These are phyloP conservation scores for Encephalitozoon hellem DNA, from an alignment of 371 early-diverging fungal genomes.

Conservation along the genomic window DNA sequence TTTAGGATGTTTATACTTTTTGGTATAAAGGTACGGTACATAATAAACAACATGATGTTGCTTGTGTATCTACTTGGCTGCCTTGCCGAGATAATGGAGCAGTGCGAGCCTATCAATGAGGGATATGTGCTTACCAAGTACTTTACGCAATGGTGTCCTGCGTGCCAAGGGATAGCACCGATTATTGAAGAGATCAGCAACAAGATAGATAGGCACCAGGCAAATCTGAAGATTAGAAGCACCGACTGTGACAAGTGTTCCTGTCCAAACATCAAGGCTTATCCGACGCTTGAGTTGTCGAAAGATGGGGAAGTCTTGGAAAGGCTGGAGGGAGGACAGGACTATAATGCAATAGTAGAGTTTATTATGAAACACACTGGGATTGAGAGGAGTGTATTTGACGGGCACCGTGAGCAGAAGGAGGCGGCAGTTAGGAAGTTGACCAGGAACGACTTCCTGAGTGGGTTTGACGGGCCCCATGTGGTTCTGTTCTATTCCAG, in stretches of 20 bases:
- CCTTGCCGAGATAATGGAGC: slow-evolving; percentile 2
- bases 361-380: slow-evolving; percentile 43
- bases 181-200: slow-evolving; percentile 49
- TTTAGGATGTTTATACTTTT: not conserved
- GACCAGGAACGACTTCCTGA: slow-evolving; percentile 55
- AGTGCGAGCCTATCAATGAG: not conserved
- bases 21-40: not conserved
- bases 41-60: not conserved
- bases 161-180: slow-evolving; percentile 36
- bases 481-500: slow-evolving; percentile 58
- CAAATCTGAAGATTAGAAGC: slow-evolving; percentile 39
- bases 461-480: slow-evolving; percentile 61
- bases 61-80: not conserved
- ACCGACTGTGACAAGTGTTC: slow-evolving; percentile 57
- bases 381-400: slow-evolving; percentile 40
- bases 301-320: slow-evolving; percentile 45
- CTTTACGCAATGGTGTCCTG: slow-evolving; percentile 30
- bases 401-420: slow-evolving; percentile 1
- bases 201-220: slow-evolving; percentile 28
- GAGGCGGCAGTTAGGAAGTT: not conserved
- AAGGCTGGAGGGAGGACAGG: slow-evolving; percentile 34
- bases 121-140: slow-evolving; percentile 25
- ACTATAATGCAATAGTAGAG: slow-evolving; percentile 29
- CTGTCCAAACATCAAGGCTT: slow-evolving; percentile 45
- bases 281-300: slow-evolving; percentile 57